A percentile compares a stretch with the other conserved stretches of the same genome.
These are phyloP conservation scores for Phytophthora lateralis DNA, from an alignment of 352 stramenopile species.

Conservation along the genomic window DNA sequence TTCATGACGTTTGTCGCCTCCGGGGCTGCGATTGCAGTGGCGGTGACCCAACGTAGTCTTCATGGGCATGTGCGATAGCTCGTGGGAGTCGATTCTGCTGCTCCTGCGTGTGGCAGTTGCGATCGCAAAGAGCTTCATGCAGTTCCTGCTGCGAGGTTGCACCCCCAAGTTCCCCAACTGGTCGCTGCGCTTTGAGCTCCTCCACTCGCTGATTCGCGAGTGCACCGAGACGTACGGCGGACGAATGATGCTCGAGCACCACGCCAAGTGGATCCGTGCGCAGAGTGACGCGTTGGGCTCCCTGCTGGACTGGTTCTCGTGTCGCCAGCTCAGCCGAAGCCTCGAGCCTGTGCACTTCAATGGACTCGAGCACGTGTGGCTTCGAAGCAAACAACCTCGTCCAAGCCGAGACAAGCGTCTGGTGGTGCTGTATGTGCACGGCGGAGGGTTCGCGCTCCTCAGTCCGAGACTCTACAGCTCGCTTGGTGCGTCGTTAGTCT, in stretches of 20 bases:
- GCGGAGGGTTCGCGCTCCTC: slow-evolving; percentile 44
- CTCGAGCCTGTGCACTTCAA: slow-evolving; percentile 38
- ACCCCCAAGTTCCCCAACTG: slow-evolving; percentile 36
- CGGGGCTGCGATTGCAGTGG: slow-evolving; percentile 1
- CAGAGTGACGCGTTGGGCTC: slow-evolving; percentile 28
- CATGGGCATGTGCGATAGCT: slow-evolving; percentile 14
- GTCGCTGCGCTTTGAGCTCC: slow-evolving; percentile 45
- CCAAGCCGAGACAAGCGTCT: slow-evolving; percentile 14
- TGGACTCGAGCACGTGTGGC: slow-evolving; percentile 54
- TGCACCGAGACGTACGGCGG: slow-evolving; percentile 25
- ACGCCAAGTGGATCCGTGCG: slow-evolving; percentile 28
- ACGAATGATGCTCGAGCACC: slow-evolving; percentile 11
- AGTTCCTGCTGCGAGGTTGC: slow-evolving; percentile 22
- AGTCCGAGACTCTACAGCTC: slow-evolving; percentile 49
- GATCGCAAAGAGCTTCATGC: slow-evolving; percentile 2
- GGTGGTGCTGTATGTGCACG: slow-evolving; percentile 53
- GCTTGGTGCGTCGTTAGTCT: slow-evolving; percentile 30
- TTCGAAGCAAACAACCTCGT: slow-evolving; percentile 19
- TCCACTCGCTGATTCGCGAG: slow-evolving; percentile 22
- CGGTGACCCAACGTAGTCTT: slow-evolving; percentile 12
- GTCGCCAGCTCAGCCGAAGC: slow-evolving; percentile 17
- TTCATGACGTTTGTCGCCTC: slow-evolving; percentile 3
- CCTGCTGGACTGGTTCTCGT: slow-evolving; percentile 32
- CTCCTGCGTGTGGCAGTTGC: slow-evolving; percentile 4
- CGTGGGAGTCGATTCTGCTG: slow-evolving; percentile 15